Conservation (phyloP, 1,139 yeast species). For the Saccharomyces hybrid region DNA sequence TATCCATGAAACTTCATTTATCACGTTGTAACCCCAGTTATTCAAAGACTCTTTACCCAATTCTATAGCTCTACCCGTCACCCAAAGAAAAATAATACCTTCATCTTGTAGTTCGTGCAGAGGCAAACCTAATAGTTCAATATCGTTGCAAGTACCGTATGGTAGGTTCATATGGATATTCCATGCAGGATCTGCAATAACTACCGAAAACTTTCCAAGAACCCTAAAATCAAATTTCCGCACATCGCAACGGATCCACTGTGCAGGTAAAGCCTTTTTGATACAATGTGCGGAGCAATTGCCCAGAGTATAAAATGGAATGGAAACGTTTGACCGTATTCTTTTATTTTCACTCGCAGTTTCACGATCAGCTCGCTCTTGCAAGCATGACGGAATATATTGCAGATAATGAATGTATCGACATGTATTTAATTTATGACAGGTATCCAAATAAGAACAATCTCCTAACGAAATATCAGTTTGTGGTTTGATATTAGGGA, state of each 20-base stretch:
- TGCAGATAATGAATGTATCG: slow-evolving; percentile 75
- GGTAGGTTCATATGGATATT: slow-evolving; percentile 78
- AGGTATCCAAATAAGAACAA: slow-evolving; percentile 88
- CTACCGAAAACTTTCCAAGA: slow-evolving; percentile 78
- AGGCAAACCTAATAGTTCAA: slow-evolving; percentile 59
- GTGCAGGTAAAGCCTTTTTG: slow-evolving; percentile 45
- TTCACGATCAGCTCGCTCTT: slow-evolving; percentile 26
- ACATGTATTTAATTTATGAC: slow-evolving; percentile 77
- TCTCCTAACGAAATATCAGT: slow-evolving; percentile 77
- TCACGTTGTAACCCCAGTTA: slow-evolving; percentile 74
- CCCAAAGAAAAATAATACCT: slow-evolving; percentile 83
- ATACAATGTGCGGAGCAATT: slow-evolving; percentile 38
- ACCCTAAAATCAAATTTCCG: slow-evolving; percentile 57
- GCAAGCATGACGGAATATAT: slow-evolving; percentile 38
- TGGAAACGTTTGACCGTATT: slow-evolving; percentile 6
- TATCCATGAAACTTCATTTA: slow-evolving; percentile 84
- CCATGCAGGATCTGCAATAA: slow-evolving; percentile 90
- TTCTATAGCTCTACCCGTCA: slow-evolving; percentile 88
- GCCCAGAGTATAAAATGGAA: slow-evolving; percentile 48
- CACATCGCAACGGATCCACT: slow-evolving; percentile 84
- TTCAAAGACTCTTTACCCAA: slow-evolving; percentile 68
- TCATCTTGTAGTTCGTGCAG: slow-evolving; percentile 67
- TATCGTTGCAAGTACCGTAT: slow-evolving; percentile 68
- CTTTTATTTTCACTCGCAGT: slow-evolving; percentile 24
- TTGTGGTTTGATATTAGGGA: slow-evolving; percentile 49